Percentiles rank a stretch among this genome's conserved stretches.
phyloP scores from a whole-genome alignment of 805 yeast genomes.

The Phaffomyces thermotolerans region DNA sequence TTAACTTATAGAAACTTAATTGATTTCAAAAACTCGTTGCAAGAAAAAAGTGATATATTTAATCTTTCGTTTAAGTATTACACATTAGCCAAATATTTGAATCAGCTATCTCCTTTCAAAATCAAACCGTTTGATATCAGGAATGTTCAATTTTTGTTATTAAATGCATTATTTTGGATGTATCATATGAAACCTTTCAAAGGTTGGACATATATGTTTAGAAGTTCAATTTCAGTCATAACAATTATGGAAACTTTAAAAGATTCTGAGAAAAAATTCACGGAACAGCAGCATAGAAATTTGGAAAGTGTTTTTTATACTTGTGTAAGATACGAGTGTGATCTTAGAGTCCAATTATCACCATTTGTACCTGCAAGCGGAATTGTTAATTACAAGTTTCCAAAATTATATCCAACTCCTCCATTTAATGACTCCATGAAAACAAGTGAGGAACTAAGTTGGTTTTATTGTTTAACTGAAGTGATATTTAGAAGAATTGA shows the following conservation, averaged over 20 bases:
- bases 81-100: conserved; percentile 9
- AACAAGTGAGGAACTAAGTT: conserved; percentile 16
- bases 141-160: conserved; percentile 13
- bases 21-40: conserved; percentile 7
- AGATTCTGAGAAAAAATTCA: conserved; percentile 13
- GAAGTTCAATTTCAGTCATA: conserved; percentile 17
- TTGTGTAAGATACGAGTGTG: conserved; percentile 21
- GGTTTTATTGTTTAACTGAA: conserved; percentile 22
- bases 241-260: conserved; percentile 16
- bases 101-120: conserved; percentile 8
- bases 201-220: conserved; percentile 18
- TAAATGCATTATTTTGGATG: conserved; percentile 18
- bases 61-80: conserved; percentile 9
- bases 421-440: conserved; percentile 16
- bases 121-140: conserved; percentile 12
- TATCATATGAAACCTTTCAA: conserved; percentile 19
- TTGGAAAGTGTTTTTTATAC: conserved; percentile 19
- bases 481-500: conserved; percentile 20
- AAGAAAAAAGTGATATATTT: conserved; percentile 8
- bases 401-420: conserved; percentile 17
- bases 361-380: conserved; percentile 22
- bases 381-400: conserved; percentile 20
- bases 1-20: conserved; percentile 12
- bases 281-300: conserved; percentile 11
- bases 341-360: conserved; percentile 20